phyloP scores from a whole-genome alignment of 1,139 yeast species.

The Pichia inconspicua region DNA sequence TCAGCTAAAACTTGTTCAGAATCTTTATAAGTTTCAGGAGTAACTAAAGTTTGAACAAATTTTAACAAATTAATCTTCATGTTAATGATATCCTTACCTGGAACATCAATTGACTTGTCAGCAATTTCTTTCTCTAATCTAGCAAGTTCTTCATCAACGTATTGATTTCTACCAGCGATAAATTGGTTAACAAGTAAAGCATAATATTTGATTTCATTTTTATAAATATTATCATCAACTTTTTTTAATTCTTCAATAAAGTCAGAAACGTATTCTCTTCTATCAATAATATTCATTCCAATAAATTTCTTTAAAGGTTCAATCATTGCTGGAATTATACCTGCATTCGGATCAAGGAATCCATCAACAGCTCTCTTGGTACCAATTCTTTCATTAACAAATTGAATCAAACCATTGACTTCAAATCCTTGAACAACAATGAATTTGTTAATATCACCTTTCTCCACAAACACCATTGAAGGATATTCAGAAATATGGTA shows the following conservation, averaged over 20 bases:
- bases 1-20: conserved; percentile 11
- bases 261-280: conserved; percentile 25
- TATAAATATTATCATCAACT: conserved; percentile 18
- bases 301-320: conserved; percentile 34
- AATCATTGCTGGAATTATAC: conserved; percentile 35
- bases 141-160: conserved; percentile 41
- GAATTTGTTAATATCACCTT: conserved; percentile 37
- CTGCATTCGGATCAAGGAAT: conserved; percentile 43
- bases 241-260: conserved; percentile 25
- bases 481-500: conserved; percentile 46
- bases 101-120: conserved; percentile 14
- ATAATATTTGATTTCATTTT: conserved; percentile 37
- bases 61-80: conserved; percentile 43
- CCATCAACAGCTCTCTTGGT: conserved; percentile 52
- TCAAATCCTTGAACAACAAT: conserved; percentile 34
- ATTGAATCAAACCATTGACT: conserved; percentile 37
- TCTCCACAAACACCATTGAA: conserved; percentile 43
- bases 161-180: conserved; percentile 39
- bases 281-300: conserved; percentile 16
- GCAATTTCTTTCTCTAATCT: conserved; percentile 44
- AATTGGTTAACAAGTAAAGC: conserved; percentile 43
- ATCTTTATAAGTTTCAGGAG: conserved; percentile 17
- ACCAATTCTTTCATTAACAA: conserved; percentile 45
- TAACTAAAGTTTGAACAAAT: conserved; percentile 25
- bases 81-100: conserved; percentile 38